A percentile compares a stretch with the other conserved stretches of the same genome.
Evolutionary conservation across 2,329 filamentous ascomycete species (phyloP).

Genomic region (Cordyceps militaris): DNA sequence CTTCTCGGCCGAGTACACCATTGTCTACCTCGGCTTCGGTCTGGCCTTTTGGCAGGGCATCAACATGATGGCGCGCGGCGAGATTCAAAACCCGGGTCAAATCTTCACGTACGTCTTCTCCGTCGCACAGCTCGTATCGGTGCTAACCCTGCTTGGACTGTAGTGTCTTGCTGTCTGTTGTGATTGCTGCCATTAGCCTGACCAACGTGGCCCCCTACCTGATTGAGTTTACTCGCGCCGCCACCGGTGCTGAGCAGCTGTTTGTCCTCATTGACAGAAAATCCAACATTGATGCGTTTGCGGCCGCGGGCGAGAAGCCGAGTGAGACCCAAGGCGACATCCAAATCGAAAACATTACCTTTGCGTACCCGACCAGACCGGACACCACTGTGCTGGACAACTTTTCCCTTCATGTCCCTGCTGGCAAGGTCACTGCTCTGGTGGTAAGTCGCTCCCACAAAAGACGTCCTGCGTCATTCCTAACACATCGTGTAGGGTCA

Average conservation of each 20-base stretch:
- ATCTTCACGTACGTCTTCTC: slow-evolving; percentile 30
- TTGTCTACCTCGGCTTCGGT: slow-evolving; percentile 36
- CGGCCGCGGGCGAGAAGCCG: slow-evolving; percentile 25
- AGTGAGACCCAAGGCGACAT: slow-evolving; percentile 26
- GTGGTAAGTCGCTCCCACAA: slow-evolving; percentile 39
- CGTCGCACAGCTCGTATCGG: background rate
- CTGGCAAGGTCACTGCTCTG: slow-evolving; percentile 38
- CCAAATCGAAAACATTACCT: slow-evolving; percentile 33
- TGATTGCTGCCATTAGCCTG: slow-evolving; percentile 30
- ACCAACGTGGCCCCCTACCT: slow-evolving; percentile 31
- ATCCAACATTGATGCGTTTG: slow-evolving; percentile 31
- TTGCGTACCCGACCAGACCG: slow-evolving; percentile 39
- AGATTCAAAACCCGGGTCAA: slow-evolving; percentile 30
- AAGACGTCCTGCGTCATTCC: no score
- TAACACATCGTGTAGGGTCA: slow-evolving; percentile 21
- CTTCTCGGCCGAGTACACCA: slow-evolving; percentile 33
- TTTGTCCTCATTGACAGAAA: slow-evolving; percentile 32
- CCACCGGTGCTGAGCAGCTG: slow-evolving; percentile 28
- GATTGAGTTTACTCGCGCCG: slow-evolving; percentile 32
- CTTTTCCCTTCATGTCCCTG: slow-evolving; percentile 35
- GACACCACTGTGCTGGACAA: slow-evolving; percentile 34
- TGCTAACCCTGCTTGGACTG: background rate
- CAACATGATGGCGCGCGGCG: slow-evolving; percentile 29
- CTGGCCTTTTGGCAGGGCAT: slow-evolving; percentile 41
- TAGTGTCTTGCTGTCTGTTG: slow-evolving; percentile 32